Percentiles rank a stretch among this genome's conserved stretches.
Evolutionary conservation across 805 yeast genomes (phyloP).

Genomic region (Cyberlindnera subsufficiens): DNA sequence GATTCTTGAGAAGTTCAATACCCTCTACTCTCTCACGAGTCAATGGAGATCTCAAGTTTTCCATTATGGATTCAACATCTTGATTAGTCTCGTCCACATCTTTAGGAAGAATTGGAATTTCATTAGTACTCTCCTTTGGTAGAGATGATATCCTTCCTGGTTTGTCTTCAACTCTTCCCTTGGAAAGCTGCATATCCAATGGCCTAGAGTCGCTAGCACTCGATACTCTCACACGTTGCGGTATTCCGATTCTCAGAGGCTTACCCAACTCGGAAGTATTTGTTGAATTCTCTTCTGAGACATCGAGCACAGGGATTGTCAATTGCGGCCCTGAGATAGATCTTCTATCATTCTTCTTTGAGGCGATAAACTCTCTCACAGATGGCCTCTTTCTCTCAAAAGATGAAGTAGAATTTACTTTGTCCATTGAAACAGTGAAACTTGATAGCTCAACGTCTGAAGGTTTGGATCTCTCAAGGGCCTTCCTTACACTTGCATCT

Average conservation of each 20-base stretch:
- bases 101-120: background rate
- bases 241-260: slow-evolving; percentile 18
- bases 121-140: slow-evolving; percentile 3
- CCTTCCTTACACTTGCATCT: slow-evolving; percentile 40
- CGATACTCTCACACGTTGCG: slow-evolving; percentile 19
- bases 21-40: slow-evolving; percentile 23
- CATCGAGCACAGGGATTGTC: slow-evolving; percentile 9
- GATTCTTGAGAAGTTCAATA: slow-evolving; percentile 8
- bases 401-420: slow-evolving; percentile 6
- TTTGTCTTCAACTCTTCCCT: slow-evolving; percentile 10
- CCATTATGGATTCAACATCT: slow-evolving; percentile 6
- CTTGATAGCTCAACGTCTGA: slow-evolving; percentile 16
- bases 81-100: background rate
- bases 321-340: slow-evolving; percentile 29
- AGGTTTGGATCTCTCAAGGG: slow-evolving; percentile 58
- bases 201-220: slow-evolving; percentile 13
- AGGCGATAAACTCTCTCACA: slow-evolving; percentile 39
- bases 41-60: slow-evolving; percentile 16
- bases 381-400: slow-evolving; percentile 36
- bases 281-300: background rate
- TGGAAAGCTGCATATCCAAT: slow-evolving; percentile 14
- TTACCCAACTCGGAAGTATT: slow-evolving; percentile 16
- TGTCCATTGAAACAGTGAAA: slow-evolving; percentile 5
- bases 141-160: slow-evolving; percentile 2
- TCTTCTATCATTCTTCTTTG: slow-evolving; percentile 37